Percentiles rank a stretch among this genome's conserved stretches.
phyloP scores from a whole-genome alignment of 176 grass and related monocot genomes.

The Bothriochloa decipiens region DNA sequence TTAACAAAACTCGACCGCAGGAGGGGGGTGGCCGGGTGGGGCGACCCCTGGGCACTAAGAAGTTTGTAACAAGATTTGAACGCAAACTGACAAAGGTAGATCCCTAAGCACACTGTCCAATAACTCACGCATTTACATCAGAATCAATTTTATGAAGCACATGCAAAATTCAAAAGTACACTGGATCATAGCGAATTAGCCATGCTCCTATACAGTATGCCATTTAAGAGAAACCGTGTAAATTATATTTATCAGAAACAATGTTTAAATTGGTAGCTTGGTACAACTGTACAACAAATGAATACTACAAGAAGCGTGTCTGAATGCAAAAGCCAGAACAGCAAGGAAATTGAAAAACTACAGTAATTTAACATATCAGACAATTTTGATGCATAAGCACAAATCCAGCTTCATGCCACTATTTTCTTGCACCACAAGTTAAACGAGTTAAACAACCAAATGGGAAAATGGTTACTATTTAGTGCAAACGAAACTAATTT shows the following conservation, averaged over 20 bases:
- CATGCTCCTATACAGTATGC: not conserved
- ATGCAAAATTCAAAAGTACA: not conserved
- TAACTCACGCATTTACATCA: conserved; percentile 10
- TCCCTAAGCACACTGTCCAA: not conserved
- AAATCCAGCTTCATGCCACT: conserved; percentile 17
- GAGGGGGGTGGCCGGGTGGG: too few relatives aligned
- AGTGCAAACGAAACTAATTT: conserved; percentile 9
- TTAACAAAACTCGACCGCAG: not conserved
- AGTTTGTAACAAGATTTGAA: not conserved
- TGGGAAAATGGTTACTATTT: not conserved
- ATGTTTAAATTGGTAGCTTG: conserved; percentile 6
- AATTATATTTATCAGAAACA: not conserved
- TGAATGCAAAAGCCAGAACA: not conserved
- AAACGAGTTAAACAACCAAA: conserved; percentile 16
- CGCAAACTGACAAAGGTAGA: not conserved
- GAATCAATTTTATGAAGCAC: conserved; percentile 13
- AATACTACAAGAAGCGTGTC: not conserved
- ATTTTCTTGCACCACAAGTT: conserved; percentile 26
- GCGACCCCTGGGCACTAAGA: not conserved
- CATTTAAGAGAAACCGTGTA: conserved; percentile 17
- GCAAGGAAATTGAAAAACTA: not conserved
- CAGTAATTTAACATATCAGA: not conserved
- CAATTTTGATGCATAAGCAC: not conserved
- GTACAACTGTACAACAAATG: conserved; percentile 14
- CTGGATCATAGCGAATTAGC: conserved; percentile 2